Conservation (phyloP, 108 stramenopile genomes). For the Stephanodiscus triporus region DNA sequence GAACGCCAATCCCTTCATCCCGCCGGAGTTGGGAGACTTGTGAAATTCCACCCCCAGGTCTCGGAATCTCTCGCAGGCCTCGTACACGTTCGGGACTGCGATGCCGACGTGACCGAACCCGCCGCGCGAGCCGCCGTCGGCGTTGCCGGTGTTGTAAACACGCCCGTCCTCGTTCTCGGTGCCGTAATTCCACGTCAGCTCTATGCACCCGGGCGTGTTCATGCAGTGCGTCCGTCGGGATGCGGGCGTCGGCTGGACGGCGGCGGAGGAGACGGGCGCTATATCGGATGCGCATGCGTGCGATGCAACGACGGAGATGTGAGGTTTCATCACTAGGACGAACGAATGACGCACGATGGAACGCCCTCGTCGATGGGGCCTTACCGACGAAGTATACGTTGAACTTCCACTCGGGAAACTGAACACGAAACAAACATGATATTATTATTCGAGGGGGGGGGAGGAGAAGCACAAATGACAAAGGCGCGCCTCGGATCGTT, state of each 20-base stretch:
- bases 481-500: too few species aligned
- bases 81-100: conserved; percentile 54
- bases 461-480: not conserved
- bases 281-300: not conserved
- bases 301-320: too few species aligned
- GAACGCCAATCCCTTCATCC: conserved; percentile 62
- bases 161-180: conserved; percentile 42
- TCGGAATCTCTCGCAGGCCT: conserved; percentile 47
- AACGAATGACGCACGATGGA: too few species aligned
- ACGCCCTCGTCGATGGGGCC: not conserved
- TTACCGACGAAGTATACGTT: conserved; percentile 54
- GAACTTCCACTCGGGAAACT: conserved; percentile 63
- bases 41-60: conserved; percentile 42
- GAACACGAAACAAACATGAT: not conserved
- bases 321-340: too few species aligned
- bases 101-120: conserved; percentile 60
- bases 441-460: not conserved
- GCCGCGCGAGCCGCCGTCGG: conserved; percentile 49
- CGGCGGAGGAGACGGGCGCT: conserved; percentile 44
- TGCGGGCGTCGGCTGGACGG: conserved; percentile 16
- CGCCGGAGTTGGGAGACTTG: conserved; percentile 53
- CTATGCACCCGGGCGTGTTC: conserved; percentile 56
- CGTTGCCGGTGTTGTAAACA: conserved; percentile 60
- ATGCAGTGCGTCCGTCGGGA: conserved; percentile 53
- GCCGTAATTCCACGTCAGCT: conserved; percentile 60